A percentile compares a stretch with the other conserved stretches of the same genome.
These are phyloP conservation scores for Carex scoparia DNA, from an alignment of 176 grass and related monocot genomes.

Conservation along the genomic window DNA sequence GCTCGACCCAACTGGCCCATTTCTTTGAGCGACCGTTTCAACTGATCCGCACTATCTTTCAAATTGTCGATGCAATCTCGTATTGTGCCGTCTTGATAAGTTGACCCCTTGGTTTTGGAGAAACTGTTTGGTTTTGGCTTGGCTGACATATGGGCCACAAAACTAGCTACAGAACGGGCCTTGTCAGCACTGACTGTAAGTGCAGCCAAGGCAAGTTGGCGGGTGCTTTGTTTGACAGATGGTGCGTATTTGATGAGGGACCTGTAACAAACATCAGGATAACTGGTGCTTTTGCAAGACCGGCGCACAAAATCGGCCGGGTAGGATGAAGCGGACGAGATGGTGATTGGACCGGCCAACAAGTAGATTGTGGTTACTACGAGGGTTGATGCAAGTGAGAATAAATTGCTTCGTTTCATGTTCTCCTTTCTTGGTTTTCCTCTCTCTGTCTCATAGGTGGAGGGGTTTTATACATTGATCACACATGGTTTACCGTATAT, in stretches of 20 bases:
- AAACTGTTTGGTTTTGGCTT: background rate
- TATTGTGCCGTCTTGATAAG: constrained; percentile 26
- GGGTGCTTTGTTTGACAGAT: constrained; percentile 43
- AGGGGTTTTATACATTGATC: constrained; percentile 12
- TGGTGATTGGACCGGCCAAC: background rate
- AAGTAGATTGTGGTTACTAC: background rate
- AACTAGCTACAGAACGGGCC: constrained; percentile 42
- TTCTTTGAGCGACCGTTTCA: constrained; percentile 50
- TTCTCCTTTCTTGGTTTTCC: background rate
- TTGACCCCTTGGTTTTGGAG: background rate
- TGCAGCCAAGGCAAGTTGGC: constrained; percentile 55
- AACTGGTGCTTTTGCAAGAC: constrained; percentile 44
- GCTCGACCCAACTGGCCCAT: constrained; percentile 50
- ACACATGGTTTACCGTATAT: background rate
- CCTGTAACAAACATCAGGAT: constrained; percentile 62
- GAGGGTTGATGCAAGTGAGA: background rate
- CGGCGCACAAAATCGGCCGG: constrained; percentile 39
- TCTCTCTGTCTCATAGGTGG: background rate
- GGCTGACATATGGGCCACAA: constrained; percentile 21
- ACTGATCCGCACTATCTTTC: constrained; percentile 45
- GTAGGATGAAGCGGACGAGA: background rate
- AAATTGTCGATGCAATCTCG: constrained; percentile 57
- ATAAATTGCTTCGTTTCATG: constrained; percentile 3
- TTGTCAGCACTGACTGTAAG: constrained; percentile 46
- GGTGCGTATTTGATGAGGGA: constrained; percentile 39